Base-by-base conservation (phyloP, 192 early-diverging fungal genomes). In the Phycomyces nitens region DNA sequence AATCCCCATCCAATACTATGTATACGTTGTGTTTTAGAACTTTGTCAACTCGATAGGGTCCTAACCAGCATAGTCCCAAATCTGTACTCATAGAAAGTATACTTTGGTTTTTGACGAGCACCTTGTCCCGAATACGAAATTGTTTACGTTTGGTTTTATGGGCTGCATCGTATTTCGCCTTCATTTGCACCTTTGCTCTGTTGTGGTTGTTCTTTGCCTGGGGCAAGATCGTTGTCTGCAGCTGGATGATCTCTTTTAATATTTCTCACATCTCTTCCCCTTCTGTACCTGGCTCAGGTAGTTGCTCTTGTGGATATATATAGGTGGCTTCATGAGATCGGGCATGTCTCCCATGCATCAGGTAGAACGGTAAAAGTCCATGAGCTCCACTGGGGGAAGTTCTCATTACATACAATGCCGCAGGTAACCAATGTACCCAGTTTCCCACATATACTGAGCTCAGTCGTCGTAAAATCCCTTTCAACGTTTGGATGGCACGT, bases 321-420 rank as follows among this genome's bases (percentile, higher is more conserved):
- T 10, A 10, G 14, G 14, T 42, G 8, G 7, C 8, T 10, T 42
- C 41, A 10, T 42, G 7, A 14, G 7, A 10, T 42, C 41, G 7
- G 8, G 14, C 41, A 10, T 42, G 41, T 42, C 41, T 42, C 14
- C 41, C 54, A 56, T 56, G 54, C 18, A 56, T n/a, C n/a, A 56
- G 16, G 24, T 26, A 56, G 16, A 56, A 56, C 1, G 54, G 54
- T 12, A 16, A 11, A 24, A 56, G 38, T 34, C 54, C 54, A 56
- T 56, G 54, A n/a, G 2, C 54, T 4, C 2, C 2, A 38, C 26
- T 8, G 4, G 9, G 22, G 18, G 16, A 3, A 12, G 54, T 56
- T 3, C 29, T 24, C 3, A 56, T n/a, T 3, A 34, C 26, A 56
- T 38, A 56, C 3, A 18, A 56, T 8, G 27, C 54, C n/a, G 54